phyloP scores from a whole-genome alignment of 202 grass and related monocot genomes.

The Brachypodium distachyon region DNA sequence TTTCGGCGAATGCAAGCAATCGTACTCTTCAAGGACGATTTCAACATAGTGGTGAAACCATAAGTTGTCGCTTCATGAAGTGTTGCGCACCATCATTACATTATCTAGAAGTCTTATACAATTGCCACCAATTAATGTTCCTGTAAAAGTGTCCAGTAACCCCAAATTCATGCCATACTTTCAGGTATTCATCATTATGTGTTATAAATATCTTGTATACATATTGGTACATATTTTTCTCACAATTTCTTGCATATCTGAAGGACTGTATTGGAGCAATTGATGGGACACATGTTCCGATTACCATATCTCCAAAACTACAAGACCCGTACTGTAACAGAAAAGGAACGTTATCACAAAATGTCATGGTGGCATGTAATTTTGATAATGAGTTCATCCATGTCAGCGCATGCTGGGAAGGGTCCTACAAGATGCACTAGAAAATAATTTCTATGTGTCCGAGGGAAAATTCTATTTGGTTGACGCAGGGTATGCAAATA shows the following conservation, averaged over 20 bases:
- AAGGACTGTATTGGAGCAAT: constrained; percentile 3
- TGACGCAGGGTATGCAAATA: neutral
- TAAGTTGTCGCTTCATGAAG: neutral
- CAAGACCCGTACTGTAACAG: constrained; percentile 6
- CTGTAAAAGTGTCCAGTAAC: neutral
- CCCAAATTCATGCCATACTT: constrained; percentile 3
- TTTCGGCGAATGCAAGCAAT: neutral
- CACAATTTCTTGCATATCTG: neutral
- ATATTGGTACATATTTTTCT: neutral
- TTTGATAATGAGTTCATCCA: constrained; percentile 8
- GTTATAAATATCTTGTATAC: too few species aligned
- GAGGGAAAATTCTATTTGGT: neutral
- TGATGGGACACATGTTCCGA: neutral
- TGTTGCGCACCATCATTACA: neutral
- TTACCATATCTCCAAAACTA: neutral
- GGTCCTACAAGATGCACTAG: neutral
- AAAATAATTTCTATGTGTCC: neutral
- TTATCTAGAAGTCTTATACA: neutral
- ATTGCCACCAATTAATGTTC: neutral
- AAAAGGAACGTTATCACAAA: constrained; percentile 13
- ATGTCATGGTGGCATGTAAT: constrained; percentile 13
- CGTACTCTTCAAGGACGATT: neutral
- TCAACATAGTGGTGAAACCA: neutral
- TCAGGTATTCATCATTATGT: neutral
- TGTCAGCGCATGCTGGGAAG: constrained; percentile 17